Base-by-base conservation (phyloP, 2,329 filamentous ascomycete species). In the Apiospora saccharicola region DNA sequence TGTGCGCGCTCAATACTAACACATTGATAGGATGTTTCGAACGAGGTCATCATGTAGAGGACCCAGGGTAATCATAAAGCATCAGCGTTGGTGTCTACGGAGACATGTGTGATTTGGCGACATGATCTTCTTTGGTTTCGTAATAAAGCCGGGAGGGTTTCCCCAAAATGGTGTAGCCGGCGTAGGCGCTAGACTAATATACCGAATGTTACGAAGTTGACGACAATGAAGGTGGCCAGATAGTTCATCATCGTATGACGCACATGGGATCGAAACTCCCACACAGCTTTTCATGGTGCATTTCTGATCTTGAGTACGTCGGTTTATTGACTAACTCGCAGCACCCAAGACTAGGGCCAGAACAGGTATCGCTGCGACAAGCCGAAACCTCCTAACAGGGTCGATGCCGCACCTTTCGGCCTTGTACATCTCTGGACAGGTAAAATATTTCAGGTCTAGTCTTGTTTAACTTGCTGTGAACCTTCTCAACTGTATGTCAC, bases 31-130 rank as follows among this genome's bases (percentile, higher is more conserved):
- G 94, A 97, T 82, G 94, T 97, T 73, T 84, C 90, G 74, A 95
- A 96, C 79, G 90, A 92, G 82, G 94, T 98, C 80, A 98, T 98
- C 82, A 98, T 98, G 95, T 98, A 90, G 88, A 30, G 43, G 44
- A 64, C 16, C 34, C 34, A 22, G 30, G 34, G n/a, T 41, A 41
- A 41, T 24, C 22, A n/a, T 22, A 13, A 13, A 64, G 57, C 34
- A 64, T n/a, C 13, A 64, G 30, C 34, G 34, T 64, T 64, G 34
- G 57, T 64, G 57, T 41, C 57, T n/a, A 41, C 22, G 19, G 57
- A 64, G 57, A 64, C 57, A n/a, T 22, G 41, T 64, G 34, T 64
- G 57, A 64, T 41, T 64, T 64, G 57, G 57, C 34, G 34, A 64
- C 30, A 64, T 41, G 30, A 24, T 41, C 57, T 37, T 64, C 34